A percentile compares a stretch with the other conserved stretches of the same genome.
Conservation (phyloP, 2,329 filamentous ascomycete species). For the Basipetospora chlamydospora region DNA sequence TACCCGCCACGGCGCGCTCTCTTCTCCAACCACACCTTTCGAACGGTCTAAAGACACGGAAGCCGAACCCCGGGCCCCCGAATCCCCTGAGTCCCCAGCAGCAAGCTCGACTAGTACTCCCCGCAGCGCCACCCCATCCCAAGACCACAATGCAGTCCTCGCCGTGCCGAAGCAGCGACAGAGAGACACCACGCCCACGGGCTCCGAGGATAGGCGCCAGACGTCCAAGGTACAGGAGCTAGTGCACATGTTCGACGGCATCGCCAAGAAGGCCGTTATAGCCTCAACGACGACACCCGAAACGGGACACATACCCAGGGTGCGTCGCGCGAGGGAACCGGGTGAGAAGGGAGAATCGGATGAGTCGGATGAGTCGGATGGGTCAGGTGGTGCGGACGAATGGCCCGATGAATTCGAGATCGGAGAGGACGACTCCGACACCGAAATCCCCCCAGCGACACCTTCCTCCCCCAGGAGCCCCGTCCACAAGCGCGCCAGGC, state of each 20-base stretch:
- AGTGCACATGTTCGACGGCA: slow-evolving; percentile 34
- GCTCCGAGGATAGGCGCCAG: slow-evolving; percentile 12
- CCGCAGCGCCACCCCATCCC: neutral
- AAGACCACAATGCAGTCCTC: neutral
- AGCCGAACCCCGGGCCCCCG: no score
- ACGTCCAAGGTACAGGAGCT: slow-evolving; percentile 34
- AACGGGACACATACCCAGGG: no score
- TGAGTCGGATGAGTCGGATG: neutral
- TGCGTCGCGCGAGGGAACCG: no score
- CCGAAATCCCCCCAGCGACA: neutral
- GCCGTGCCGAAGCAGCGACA: slow-evolving; percentile 1
- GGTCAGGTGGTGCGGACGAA: neutral
- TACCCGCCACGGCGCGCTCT: no score
- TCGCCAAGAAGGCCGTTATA: slow-evolving; percentile 14
- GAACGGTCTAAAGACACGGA: no score
- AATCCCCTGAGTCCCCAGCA: no score
- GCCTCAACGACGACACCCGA: no score
- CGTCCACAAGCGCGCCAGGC: no score
- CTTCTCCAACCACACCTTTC: no score
- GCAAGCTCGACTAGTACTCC: no score
- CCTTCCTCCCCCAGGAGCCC: neutral
- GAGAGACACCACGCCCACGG: neutral
- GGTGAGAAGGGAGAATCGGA: neutral
- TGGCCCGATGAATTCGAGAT: slow-evolving; percentile 5
- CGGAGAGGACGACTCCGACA: slow-evolving; percentile 5